These are phyloP conservation scores for Talaromyces sp. DNA, from an alignment of 2,329 filamentous ascomycete genomes.

Conservation along the genomic window DNA sequence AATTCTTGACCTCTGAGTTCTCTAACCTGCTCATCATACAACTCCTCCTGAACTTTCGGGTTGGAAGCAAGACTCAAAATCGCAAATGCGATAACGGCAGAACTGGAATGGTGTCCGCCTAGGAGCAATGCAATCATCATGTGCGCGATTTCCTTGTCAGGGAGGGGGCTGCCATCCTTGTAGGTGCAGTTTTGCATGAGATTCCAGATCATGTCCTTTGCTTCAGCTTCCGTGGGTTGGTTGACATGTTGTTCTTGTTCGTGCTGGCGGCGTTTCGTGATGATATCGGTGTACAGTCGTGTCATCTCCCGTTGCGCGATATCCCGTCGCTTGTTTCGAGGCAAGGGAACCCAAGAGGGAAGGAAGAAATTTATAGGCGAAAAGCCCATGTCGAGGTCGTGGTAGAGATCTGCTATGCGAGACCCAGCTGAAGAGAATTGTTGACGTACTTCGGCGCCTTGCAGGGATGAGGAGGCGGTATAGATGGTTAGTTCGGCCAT, in stretches of 20 bases:
- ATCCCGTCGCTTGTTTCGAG: constrained; percentile 82
- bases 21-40: constrained; percentile 76
- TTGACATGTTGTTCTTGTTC: neutral
- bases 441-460: constrained; percentile 77
- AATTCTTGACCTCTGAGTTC: constrained; percentile 73
- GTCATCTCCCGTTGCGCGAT: constrained; percentile 76
- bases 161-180: constrained; percentile 75
- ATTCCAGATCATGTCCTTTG: constrained; percentile 83
- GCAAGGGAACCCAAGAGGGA: constrained; percentile 76
- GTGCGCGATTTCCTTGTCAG: constrained; percentile 80
- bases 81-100: constrained; percentile 81
- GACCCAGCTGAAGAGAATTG: constrained; percentile 63
- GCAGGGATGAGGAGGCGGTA: constrained; percentile 79
- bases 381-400: constrained; percentile 88
- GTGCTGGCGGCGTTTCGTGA: constrained; percentile 62
- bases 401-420: constrained; percentile 76
- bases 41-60: constrained; percentile 75
- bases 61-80: constrained; percentile 74
- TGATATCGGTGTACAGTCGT: constrained; percentile 77
- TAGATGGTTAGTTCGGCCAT: constrained; percentile 89
- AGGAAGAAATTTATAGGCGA: constrained; percentile 86
- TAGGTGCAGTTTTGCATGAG: constrained; percentile 74
- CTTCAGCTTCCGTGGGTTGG: constrained; percentile 40
- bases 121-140: constrained; percentile 94
- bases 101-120: constrained; percentile 87